Conservation (phyloP, 352 stramenopile genomes). For the Phytophthora tubulina region DNA sequence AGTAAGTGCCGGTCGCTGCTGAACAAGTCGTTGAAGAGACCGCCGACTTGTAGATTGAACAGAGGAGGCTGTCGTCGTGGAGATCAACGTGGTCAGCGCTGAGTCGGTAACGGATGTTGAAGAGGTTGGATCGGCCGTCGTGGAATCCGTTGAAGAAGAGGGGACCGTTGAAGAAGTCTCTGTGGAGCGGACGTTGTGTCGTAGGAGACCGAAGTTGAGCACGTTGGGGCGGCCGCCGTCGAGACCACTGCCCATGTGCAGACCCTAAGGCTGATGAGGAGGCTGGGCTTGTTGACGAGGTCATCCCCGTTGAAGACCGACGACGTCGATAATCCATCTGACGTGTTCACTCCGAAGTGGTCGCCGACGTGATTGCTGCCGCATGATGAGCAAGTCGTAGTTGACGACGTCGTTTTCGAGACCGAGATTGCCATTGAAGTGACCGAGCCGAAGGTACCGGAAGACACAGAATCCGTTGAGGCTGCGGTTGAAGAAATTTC, state of each 20-base stretch:
- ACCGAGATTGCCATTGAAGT: not conserved
- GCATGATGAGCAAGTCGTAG: not conserved
- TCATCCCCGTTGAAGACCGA: not conserved
- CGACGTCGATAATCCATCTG: not conserved
- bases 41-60: no score
- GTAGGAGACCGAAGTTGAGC: not conserved
- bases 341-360: slow-evolving; percentile 6
- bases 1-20: no score
- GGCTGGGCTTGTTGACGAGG: not conserved
- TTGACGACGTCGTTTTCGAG: not conserved
- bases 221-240: not conserved
- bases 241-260: not conserved
- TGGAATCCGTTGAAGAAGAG: not conserved
- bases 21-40: no score
- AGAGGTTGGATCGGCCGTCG: not conserved
- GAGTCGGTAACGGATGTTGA: not conserved
- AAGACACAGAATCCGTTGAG: not conserved
- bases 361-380: not conserved
- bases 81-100: no score
- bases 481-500: slow-evolving; percentile 1
- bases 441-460: not conserved
- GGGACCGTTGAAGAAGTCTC: not conserved
- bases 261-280: slow-evolving; percentile 7
- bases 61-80: no score
- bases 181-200: not conserved